Evolutionary conservation across 805 yeast genomes (phyloP).

Genomic region (Barnettozyma sucrosica): DNA sequence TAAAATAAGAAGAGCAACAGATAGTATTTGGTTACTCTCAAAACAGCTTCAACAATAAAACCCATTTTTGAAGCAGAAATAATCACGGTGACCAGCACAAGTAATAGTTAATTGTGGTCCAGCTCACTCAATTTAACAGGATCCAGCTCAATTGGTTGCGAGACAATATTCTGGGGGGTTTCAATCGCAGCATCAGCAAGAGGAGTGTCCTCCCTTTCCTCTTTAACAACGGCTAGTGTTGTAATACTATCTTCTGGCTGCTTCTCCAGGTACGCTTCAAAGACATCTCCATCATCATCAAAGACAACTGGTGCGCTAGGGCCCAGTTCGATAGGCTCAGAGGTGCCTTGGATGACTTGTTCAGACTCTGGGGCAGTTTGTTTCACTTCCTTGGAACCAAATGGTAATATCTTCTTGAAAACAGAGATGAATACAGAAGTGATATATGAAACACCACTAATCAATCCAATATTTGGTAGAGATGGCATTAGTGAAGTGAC

Average conservation of each 20-base stretch:
- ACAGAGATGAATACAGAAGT: background rate
- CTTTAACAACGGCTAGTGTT: background rate
- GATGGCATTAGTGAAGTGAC: background rate
- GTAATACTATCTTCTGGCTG: background rate
- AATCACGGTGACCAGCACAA: background rate
- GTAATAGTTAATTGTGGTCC: background rate
- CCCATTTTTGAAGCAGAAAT: background rate
- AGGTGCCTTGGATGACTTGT: background rate
- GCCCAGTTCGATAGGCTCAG: background rate
- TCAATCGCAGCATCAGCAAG: background rate
- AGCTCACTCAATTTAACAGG: conserved; percentile 1
- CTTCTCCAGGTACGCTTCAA: background rate
- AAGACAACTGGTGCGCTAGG: background rate
- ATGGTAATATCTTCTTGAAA: background rate
- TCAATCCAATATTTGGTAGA: conserved; percentile 1
- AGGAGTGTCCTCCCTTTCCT: background rate
- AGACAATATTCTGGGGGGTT: background rate
- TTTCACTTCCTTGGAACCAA: background rate
- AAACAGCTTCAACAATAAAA: background rate
- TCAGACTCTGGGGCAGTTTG: background rate
- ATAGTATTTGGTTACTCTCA: background rate
- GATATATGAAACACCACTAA: background rate
- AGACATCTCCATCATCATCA: background rate
- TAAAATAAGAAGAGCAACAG: background rate
- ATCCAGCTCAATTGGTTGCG: background rate